Percentiles rank a stretch among this genome's conserved stretches.
Evolutionary conservation across 164 flowering plant genomes (phyloP).

Genomic region (Tetrastigma voinierianum): DNA sequence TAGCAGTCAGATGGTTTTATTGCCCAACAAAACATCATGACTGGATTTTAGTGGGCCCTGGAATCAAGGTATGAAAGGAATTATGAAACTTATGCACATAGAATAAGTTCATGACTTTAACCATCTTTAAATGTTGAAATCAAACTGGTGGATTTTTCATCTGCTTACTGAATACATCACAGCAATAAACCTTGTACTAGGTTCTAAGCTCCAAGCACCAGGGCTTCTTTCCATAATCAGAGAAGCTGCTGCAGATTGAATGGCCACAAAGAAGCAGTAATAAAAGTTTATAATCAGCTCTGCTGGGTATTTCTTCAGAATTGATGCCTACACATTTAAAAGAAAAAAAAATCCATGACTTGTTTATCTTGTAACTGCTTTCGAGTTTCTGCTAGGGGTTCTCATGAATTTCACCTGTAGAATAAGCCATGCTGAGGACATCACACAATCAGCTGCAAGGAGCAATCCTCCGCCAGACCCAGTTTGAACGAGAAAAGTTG

Average conservation of each 20-base stretch:
- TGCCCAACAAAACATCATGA: background rate
- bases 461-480: conserved; percentile 56
- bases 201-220: conserved; percentile 45
- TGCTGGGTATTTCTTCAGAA: conserved; percentile 52
- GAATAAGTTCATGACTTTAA: background rate
- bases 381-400: background rate
- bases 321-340: conserved; percentile 32
- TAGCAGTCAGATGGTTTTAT: background rate
- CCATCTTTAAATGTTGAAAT: background rate
- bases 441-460: conserved; percentile 30
- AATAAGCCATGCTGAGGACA: conserved; percentile 38
- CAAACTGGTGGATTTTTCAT: background rate
- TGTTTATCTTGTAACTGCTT: background rate
- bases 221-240: conserved; percentile 42
- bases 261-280: conserved; percentile 51
- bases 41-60: background rate
- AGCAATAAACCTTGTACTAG: conserved; percentile 34
- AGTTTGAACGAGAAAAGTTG: conserved; percentile 26
- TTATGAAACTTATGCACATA: background rate
- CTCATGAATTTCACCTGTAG: conserved; percentile 35
- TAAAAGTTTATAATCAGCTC: conserved; percentile 46
- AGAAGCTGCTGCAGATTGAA: conserved; percentile 37
- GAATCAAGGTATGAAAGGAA: background rate
- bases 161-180: conserved; percentile 50
- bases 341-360: conserved; percentile 1